Percentiles rank a stretch among this genome's conserved stretches.
These are phyloP conservation scores for Microbotryum intermedium DNA, from an alignment of 1,284 basidiomycete genomes.

Conservation along the genomic window DNA sequence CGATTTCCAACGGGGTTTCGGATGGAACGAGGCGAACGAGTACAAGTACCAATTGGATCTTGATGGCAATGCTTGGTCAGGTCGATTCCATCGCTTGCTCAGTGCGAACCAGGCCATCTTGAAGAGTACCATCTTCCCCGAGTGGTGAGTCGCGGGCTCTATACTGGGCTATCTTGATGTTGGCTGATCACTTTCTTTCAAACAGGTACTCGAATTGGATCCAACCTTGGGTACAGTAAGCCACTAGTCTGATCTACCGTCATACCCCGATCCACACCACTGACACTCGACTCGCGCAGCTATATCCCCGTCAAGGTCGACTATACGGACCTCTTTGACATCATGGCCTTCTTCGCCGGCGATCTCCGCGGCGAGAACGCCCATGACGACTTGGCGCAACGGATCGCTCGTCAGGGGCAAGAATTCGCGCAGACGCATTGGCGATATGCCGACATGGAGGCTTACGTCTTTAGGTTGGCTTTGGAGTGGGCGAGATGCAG, in stretches of 20 bases:
- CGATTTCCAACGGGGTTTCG: conserved; percentile 34
- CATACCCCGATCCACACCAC: too few relatives aligned
- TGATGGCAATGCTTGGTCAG: conserved; percentile 44
- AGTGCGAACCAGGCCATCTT: conserved; percentile 31
- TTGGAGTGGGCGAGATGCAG: conserved; percentile 33
- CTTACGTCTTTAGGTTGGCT: conserved; percentile 35
- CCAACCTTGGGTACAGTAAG: conserved; percentile 37
- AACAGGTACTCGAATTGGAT: conserved; percentile 35
- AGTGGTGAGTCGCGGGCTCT: conserved; percentile 27
- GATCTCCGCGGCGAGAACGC: conserved; percentile 39
- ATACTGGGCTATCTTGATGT: neutral
- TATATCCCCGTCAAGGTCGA: conserved; percentile 35
- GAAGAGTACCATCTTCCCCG: conserved; percentile 34
- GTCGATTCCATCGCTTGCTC: conserved; percentile 37
- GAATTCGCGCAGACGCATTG: conserved; percentile 40
- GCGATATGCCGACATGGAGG: conserved; percentile 44
- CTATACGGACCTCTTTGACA: conserved; percentile 38
- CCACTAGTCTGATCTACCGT: neutral
- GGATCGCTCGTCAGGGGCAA: conserved; percentile 40
- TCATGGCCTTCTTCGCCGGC: conserved; percentile 44
- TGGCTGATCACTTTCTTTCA: neutral
- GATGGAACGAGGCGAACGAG: conserved; percentile 34
- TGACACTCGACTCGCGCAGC: conserved; percentile 8
- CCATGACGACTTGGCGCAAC: conserved; percentile 40
- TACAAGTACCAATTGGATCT: conserved; percentile 44